Evolutionary conservation across 2,329 filamentous ascomycete genomes (phyloP), one percentile per base, ranked within the genome.

Genomic region (Exophiala sp.): DNA sequence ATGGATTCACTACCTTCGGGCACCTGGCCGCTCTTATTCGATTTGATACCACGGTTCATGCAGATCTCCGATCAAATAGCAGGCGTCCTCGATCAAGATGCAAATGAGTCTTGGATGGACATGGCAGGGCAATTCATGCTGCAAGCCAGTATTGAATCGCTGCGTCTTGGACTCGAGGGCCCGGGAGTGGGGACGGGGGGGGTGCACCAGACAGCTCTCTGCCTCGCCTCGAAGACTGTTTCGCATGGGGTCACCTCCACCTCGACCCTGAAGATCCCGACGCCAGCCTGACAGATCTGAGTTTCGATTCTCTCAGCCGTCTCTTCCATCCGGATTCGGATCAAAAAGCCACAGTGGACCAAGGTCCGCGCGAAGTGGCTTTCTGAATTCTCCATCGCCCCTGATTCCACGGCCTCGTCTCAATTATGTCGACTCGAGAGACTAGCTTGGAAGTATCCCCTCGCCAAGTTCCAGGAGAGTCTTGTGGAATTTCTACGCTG

Each of bases 241-340:
- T 60, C 35, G 55, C 57, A 1, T 60, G 57, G 57, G 57, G 57
- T n/a, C 52, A 54, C n/a, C 41, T 37, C 18, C 13, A 43, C n/a
- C 41, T 37, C 19, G 14, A 43, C 18, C n/a, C 50, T 47, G 16
- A 3, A 29, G 10, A 27, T 3, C 10, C 35, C 10, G 21, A 35
- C 14, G 38, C 19, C 19, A 22, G 19, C 38, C 13, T 29, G 9
- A 21, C 21, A 24, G 35, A 50, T 30, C 21, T 41, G 8, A 18
- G 43, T 24, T 24, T 8, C 9, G 46, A 53, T 10, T n/a, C 47
- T 7, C 14, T 54, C 37, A 52, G 48, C 16, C 21, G 53, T n/a
- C 37, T 53, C 21, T 50, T 57, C 27, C 43, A 39, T 9, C n/a
- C 23, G 2, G 14, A 16, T 18, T 18, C 34, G 34, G 34, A 37